Percentiles rank a stretch among this genome's conserved stretches.
Conservation (phyloP, 2,329 filamentous ascomycete species). For the Penicillium sp. region DNA sequence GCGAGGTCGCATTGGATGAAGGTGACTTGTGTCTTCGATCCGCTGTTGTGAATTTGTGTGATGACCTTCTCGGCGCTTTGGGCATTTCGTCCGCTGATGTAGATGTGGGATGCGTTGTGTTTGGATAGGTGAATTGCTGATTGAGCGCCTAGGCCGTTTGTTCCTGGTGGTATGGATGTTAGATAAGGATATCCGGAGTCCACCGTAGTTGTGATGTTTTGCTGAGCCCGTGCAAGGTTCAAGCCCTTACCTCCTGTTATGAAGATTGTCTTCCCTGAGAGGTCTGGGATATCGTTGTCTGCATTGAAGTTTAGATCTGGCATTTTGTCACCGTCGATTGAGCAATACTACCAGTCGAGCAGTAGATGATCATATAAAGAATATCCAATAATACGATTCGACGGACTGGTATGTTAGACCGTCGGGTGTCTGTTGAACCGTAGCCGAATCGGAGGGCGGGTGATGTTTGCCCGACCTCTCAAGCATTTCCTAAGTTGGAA, state of each 20-base stretch:
- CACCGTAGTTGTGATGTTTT: not conserved
- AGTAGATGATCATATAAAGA: not conserved
- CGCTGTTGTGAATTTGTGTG: constrained; percentile 34
- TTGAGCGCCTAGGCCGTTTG: constrained; percentile 48
- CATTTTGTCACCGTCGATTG: not conserved
- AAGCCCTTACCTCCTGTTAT: constrained; percentile 9
- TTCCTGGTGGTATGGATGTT: constrained; percentile 40
- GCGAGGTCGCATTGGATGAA: constrained; percentile 49
- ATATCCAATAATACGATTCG: no score
- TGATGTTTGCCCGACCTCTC: not conserved
- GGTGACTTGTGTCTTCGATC: constrained; percentile 25
- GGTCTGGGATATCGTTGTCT: constrained; percentile 7
- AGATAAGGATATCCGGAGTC: not conserved
- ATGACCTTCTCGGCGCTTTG: constrained; percentile 26
- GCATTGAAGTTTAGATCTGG: constrained; percentile 7
- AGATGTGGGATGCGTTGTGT: constrained; percentile 37
- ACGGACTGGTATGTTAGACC: not conserved
- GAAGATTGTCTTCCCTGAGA: constrained; percentile 11
- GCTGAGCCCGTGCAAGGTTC: not conserved
- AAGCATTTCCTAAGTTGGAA: not conserved
- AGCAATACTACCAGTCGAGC: not conserved
- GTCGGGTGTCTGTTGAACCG: not conserved
- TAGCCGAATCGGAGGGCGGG: not conserved
- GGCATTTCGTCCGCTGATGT: constrained; percentile 12
- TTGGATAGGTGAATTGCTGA: constrained; percentile 41